Percentiles rank a stretch among this genome's conserved stretches.
These are phyloP conservation scores for Aphanomyces invadans DNA, from an alignment of 352 stramenopile genomes.

Conservation along the genomic window DNA sequence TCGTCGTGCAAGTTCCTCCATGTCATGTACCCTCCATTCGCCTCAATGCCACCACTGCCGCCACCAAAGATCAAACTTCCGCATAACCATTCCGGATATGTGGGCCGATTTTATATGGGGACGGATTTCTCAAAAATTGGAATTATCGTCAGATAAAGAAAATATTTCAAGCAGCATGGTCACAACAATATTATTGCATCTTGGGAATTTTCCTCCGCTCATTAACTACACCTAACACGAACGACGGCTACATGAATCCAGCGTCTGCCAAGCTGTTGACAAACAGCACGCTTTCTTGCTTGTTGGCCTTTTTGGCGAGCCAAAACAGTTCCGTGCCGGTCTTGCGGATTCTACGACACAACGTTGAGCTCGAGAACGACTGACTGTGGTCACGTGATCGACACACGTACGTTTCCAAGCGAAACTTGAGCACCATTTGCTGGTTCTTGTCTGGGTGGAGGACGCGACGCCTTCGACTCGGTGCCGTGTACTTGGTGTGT, in stretches of 20 bases:
- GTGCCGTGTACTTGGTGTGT: slow-evolving; percentile 67
- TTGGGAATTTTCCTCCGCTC: background rate
- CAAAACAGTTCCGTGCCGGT: slow-evolving; percentile 78
- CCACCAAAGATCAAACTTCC: too few relatives aligned
- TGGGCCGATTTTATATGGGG: too few relatives aligned
- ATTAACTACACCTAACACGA: too few relatives aligned
- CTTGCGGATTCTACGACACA: slow-evolving; percentile 60
- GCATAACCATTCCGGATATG: too few relatives aligned
- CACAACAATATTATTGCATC: too few relatives aligned
- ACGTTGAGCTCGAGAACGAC: slow-evolving; percentile 6
- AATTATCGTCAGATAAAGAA: background rate
- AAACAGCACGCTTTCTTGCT: slow-evolving; percentile 82
- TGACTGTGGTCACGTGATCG: background rate
- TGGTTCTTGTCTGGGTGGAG: slow-evolving; percentile 22
- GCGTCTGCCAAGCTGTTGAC: slow-evolving; percentile 84
- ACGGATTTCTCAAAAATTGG: background rate
- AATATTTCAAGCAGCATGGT: too few relatives aligned
- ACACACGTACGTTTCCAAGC: slow-evolving; percentile 72
- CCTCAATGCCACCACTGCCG: too few relatives aligned
- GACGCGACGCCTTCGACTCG: slow-evolving; percentile 10
- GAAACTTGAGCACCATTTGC: slow-evolving; percentile 63
- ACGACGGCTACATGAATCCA: slow-evolving; percentile 64
- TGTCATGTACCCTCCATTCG: background rate
- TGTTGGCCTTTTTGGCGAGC: slow-evolving; percentile 78
- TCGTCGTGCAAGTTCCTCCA: background rate